Evolutionary conservation across 2,329 filamentous ascomycete species (phyloP).

Genomic region (Fusarium transvaalense): DNA sequence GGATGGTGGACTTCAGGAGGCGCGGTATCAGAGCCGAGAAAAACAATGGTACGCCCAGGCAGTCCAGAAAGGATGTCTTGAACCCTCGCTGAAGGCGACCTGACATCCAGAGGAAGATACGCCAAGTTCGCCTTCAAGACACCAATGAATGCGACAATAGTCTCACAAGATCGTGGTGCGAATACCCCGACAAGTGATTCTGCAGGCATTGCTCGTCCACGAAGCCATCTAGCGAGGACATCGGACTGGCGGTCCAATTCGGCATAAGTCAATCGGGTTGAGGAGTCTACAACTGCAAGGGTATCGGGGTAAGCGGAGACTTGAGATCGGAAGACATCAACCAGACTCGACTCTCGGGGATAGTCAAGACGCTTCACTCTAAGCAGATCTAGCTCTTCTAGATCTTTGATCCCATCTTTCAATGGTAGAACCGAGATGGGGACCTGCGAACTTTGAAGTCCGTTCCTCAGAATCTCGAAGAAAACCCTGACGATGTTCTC

Average conservation of each 20-base stretch:
- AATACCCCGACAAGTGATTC: conserved; percentile 42
- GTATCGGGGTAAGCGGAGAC: conserved; percentile 18
- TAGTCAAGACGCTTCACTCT: background rate
- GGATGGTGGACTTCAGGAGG: background rate
- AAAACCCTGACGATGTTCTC: conserved; percentile 34
- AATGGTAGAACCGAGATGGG: conserved; percentile 15
- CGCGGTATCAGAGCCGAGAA: conserved; percentile 13
- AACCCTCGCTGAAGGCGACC: conserved; percentile 27
- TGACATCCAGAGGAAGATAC: conserved; percentile 45
- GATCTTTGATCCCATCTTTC: background rate
- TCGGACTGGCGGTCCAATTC: conserved; percentile 41
- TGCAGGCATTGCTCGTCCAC: background rate
- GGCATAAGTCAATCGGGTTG: conserved; percentile 35
- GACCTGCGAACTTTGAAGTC: conserved; percentile 16
- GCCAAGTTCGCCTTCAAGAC: conserved; percentile 46
- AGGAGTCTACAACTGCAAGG: conserved; percentile 38
- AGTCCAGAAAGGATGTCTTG: conserved; percentile 29
- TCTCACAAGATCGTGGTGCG: conserved; percentile 42
- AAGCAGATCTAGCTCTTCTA: background rate
- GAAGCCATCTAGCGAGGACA: conserved; percentile 36
- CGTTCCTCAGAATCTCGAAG: conserved; percentile 27
- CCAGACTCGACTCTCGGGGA: conserved; percentile 32
- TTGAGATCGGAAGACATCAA: conserved; percentile 42
- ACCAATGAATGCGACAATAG: conserved; percentile 41
- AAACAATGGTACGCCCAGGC: background rate